A percentile compares a stretch with the other conserved stretches of the same genome.
Conservation (phyloP, 2,329 filamentous ascomycete genomes). For the Cladosporium sp. region DNA sequence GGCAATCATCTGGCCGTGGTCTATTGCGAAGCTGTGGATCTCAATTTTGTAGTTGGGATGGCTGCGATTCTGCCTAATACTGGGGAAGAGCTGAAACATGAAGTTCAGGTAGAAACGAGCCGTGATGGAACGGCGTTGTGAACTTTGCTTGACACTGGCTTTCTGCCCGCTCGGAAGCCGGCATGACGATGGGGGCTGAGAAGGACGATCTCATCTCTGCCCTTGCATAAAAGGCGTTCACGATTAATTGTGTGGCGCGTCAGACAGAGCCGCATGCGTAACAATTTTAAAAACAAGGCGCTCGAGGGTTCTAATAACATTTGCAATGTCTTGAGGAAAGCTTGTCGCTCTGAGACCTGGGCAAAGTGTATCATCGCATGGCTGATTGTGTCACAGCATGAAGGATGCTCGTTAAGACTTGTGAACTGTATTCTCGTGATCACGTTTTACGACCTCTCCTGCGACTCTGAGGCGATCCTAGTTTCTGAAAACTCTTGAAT, state of each 20-base stretch:
- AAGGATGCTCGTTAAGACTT: not conserved
- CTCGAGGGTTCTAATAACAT: not conserved
- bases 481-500: no score
- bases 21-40: not conserved
- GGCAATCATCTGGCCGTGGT: not conserved
- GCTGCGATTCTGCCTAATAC: conserved; percentile 5
- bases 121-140: not conserved
- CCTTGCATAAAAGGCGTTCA: conserved; percentile 8
- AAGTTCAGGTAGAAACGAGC: not conserved
- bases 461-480: not conserved
- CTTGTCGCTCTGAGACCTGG: not conserved
- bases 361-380: not conserved
- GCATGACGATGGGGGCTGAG: conserved; percentile 4
- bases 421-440: not conserved
- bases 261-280: conserved; percentile 1
- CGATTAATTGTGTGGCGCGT: not conserved
- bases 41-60: not conserved
- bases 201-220: conserved; percentile 11
- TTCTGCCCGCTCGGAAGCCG: conserved; percentile 7
- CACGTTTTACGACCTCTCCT: not conserved
- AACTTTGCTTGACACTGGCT: conserved; percentile 2
- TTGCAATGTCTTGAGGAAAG: not conserved
- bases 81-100: not conserved
- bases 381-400: not conserved
- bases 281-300: not conserved